phyloP scores from a whole-genome alignment of 148 eudicot genomes.

The Camellia sinensis region DNA sequence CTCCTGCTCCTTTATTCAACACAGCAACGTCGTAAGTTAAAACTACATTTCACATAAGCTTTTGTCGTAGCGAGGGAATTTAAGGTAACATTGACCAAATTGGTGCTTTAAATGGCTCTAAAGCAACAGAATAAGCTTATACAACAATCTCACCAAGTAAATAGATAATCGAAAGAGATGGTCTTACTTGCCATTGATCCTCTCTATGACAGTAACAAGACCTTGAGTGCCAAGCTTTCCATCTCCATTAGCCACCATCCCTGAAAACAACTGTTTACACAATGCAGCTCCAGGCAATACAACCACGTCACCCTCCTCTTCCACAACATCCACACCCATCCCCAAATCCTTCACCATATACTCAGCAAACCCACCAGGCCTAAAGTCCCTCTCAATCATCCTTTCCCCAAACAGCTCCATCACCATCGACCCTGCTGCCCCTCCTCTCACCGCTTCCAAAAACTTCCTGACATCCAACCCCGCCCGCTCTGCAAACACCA shows the following conservation, averaged over 20 bases:
- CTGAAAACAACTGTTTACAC: slow-evolving; percentile 74
- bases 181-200: slow-evolving; percentile 63
- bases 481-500: slow-evolving; percentile 66
- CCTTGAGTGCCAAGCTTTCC: slow-evolving; percentile 85
- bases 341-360: slow-evolving; percentile 96
- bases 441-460: slow-evolving; percentile 67
- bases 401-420: slow-evolving; percentile 84
- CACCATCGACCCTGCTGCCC: slow-evolving; percentile 71
- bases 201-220: slow-evolving; percentile 66
- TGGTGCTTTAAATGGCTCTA: neutral
- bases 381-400: slow-evolving; percentile 70
- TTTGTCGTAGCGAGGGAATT: neutral
- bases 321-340: slow-evolving; percentile 71
- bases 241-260: slow-evolving; percentile 89
- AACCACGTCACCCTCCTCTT: slow-evolving; percentile 42
- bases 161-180: neutral
- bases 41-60: neutral
- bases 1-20: neutral
- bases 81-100: neutral
- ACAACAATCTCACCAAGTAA: neutral
- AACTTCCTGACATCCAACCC: slow-evolving; percentile 57
- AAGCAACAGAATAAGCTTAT: neutral
- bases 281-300: slow-evolving; percentile 73
- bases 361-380: slow-evolving; percentile 83
- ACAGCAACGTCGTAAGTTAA: neutral